Percentiles rank a stretch among this genome's conserved stretches.
These are phyloP conservation scores for Pholiota molesta DNA, from an alignment of 768 basidiomycete species.

Conservation along the genomic window DNA sequence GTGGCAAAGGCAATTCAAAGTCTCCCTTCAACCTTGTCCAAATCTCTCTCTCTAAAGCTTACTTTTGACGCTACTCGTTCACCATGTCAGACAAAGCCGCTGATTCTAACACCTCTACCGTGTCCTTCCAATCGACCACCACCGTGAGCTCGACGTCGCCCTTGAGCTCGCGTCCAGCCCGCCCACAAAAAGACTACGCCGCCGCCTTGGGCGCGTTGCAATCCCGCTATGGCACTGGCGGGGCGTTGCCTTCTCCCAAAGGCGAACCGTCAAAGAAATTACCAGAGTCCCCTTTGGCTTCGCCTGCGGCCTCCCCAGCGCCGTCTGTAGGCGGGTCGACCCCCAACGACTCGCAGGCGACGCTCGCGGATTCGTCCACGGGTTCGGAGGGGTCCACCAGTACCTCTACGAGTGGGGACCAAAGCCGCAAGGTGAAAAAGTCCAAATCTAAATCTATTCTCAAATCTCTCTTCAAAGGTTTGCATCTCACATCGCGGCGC, in stretches of 20 bases:
- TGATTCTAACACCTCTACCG: conserved; percentile 19
- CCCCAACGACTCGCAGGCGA: conserved; percentile 18
- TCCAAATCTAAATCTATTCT: conserved; percentile 21
- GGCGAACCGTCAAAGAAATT: conserved; percentile 28
- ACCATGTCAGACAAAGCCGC: conserved; percentile 1
- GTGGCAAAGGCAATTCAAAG: background rate
- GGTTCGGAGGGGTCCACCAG: conserved; percentile 11
- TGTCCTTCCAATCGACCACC: conserved; percentile 28
- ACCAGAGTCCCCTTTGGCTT: conserved; percentile 13
- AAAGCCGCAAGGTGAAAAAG: conserved; percentile 6
- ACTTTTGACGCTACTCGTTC: background rate
- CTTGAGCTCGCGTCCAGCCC: conserved; percentile 13
- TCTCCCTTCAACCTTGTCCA: too few species aligned
- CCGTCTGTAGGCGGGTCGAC: conserved; percentile 2
- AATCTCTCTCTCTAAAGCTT: background rate
- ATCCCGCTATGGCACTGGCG: conserved; percentile 37
- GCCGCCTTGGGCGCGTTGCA: conserved; percentile 39
- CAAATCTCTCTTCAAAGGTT: conserved; percentile 27
- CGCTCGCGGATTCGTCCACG: conserved; percentile 10
- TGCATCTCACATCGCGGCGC: background rate
- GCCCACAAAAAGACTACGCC: conserved; percentile 36
- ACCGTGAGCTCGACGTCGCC: conserved; percentile 26
- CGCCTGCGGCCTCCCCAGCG: conserved; percentile 9
- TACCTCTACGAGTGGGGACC: background rate
- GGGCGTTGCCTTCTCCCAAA: conserved; percentile 33